These are phyloP conservation scores for Talaromyces sp. DNA, from an alignment of 2,329 filamentous ascomycete species.

Conservation along the genomic window DNA sequence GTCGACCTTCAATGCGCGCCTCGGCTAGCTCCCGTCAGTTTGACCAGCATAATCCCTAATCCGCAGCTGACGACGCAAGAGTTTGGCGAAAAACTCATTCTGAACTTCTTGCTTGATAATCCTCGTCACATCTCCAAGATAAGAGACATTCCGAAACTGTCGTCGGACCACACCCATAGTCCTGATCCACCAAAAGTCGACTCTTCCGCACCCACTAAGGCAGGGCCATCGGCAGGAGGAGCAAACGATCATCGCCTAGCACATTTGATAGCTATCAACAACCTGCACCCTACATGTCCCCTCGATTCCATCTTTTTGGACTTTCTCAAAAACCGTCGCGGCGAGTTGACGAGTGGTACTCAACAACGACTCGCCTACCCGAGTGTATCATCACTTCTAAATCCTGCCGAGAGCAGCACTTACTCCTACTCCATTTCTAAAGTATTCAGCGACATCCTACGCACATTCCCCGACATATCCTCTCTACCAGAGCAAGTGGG, in stretches of 20 bases:
- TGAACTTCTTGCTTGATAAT: conserved; percentile 66
- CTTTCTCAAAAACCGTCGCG: conserved; percentile 65
- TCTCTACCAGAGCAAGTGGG: conserved; percentile 77
- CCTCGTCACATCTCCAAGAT: conserved; percentile 52
- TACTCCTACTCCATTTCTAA: conserved; percentile 73
- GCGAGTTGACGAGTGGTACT: conserved; percentile 59
- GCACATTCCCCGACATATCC: conserved; percentile 74
- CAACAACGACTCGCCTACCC: conserved; percentile 69
- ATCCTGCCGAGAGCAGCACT: conserved; percentile 55
- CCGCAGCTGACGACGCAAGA: conserved; percentile 51
- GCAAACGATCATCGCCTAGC: conserved; percentile 26
- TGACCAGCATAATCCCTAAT: neutral
- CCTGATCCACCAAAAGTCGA: conserved; percentile 22
- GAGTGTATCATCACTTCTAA: conserved; percentile 70
- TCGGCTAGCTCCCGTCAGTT: conserved; percentile 3
- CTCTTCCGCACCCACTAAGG: conserved; percentile 12
- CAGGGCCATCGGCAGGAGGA: conserved; percentile 2
- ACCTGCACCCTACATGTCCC: conserved; percentile 65
- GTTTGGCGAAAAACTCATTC: conserved; percentile 59
- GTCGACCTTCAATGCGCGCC: conserved; percentile 4
- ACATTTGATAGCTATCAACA: conserved; percentile 48
- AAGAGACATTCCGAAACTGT: conserved; percentile 36
- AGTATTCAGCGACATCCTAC: conserved; percentile 77
- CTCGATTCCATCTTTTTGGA: conserved; percentile 75
- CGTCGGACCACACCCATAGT: conserved; percentile 22